A percentile compares a stretch with the other conserved stretches of the same genome.
These are phyloP conservation scores for Apiotrichum brassicae DNA, from an alignment of 1,284 basidiomycete genomes.

Conservation along the genomic window DNA sequence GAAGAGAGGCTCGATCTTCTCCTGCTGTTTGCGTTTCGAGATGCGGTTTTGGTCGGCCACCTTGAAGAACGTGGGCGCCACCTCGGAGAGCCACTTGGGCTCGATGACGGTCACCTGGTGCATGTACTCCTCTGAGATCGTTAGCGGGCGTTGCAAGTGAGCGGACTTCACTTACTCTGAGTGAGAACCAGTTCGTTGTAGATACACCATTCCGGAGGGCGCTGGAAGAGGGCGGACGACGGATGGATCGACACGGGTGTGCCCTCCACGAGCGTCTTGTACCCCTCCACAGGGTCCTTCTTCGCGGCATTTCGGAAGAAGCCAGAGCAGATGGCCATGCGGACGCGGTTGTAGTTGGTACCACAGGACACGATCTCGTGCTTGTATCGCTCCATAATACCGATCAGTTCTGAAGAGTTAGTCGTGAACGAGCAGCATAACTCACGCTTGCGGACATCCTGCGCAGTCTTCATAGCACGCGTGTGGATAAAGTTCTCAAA, in stretches of 20 bases:
- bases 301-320: conserved; percentile 95
- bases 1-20: conserved; percentile 82
- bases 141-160: neutral
- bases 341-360: conserved; percentile 85
- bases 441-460: conserved; percentile 84
- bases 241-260: conserved; percentile 98
- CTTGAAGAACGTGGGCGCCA: conserved; percentile 92
- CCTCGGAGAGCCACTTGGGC: conserved; percentile 97
- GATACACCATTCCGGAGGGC: conserved; percentile 72
- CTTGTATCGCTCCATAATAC: conserved; percentile 99
- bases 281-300: conserved; percentile 66
- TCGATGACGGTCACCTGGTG: conserved; percentile 92
- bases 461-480: conserved; percentile 91
- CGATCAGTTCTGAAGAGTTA: conserved; percentile 59
- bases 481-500: conserved; percentile 98
- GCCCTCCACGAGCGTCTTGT: conserved; percentile 95
- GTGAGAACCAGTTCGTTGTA: conserved; percentile 71
- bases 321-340: conserved; percentile 93
- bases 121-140: conserved; percentile 67
- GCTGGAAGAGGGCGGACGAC: conserved; percentile 93
- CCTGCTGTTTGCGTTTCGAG: conserved; percentile 91
- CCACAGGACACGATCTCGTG: conserved; percentile 77
- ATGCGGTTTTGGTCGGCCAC: conserved; percentile 94
- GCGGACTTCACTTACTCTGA: conserved; percentile 49
- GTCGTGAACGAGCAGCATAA: neutral